Percentiles rank a stretch among this genome's conserved stretches.
Evolutionary conservation across 2,329 filamentous ascomycete genomes (phyloP).

Genomic region (Alternaria panax): DNA sequence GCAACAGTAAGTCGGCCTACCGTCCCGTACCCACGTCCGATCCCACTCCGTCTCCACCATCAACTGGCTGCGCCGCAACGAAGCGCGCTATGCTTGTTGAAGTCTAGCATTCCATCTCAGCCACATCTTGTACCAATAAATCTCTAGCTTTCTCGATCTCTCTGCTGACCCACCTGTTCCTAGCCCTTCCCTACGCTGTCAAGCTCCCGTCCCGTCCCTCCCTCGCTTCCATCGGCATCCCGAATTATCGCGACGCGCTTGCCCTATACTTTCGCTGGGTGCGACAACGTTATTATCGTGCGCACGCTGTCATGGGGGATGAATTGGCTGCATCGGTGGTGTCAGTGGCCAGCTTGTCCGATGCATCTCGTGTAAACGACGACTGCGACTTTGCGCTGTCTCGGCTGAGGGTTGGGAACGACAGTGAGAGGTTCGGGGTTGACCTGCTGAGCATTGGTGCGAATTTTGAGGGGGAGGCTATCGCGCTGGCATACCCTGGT

Average conservation of each 20-base stretch:
- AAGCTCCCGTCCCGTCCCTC: constrained; percentile 20
- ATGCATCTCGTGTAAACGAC: not conserved
- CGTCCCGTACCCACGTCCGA: not conserved
- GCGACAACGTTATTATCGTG: constrained; percentile 21
- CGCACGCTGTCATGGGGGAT: not conserved
- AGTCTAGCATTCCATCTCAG: not conserved
- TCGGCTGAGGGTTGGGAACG: not conserved
- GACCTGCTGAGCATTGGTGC: constrained; percentile 13
- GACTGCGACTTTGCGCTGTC: not conserved
- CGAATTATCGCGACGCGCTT: constrained; percentile 29
- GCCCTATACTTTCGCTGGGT: constrained; percentile 35
- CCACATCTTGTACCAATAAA: not conserved
- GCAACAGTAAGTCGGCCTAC: constrained; percentile 11
- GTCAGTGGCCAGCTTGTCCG: not conserved
- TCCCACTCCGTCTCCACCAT: not conserved
- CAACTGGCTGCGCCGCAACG: not conserved
- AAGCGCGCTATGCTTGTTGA: not conserved
- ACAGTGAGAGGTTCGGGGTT: not conserved
- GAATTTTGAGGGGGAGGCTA: constrained; percentile 7
- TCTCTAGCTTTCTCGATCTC: not conserved
- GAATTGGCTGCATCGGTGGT: not conserved
- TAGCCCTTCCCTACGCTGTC: constrained; percentile 8
- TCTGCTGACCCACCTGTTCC: constrained; percentile 8
- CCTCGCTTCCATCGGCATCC: constrained; percentile 30
- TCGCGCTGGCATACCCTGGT: not conserved